phyloP scores from a whole-genome alignment of 345 rosid species.

The Gossypium thurberi region DNA sequence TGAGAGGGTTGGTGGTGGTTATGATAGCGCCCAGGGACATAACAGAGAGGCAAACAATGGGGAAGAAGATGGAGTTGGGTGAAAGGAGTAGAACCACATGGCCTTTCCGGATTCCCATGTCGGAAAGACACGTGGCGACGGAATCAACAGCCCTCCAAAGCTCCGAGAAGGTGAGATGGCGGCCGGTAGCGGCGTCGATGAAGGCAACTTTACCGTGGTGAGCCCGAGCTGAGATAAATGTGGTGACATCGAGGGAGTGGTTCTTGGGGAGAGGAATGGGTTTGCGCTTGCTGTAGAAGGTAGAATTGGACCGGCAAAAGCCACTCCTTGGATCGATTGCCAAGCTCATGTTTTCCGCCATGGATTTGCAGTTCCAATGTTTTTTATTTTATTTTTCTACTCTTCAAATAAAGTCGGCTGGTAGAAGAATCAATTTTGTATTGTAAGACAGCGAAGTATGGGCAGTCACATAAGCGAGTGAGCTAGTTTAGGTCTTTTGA shows the following conservation, averaged over 20 bases:
- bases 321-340: constrained; percentile 49
- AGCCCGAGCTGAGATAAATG: constrained; percentile 71
- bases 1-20: constrained; percentile 81
- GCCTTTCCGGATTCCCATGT: constrained; percentile 77
- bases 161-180: constrained; percentile 50
- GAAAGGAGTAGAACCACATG: constrained; percentile 80
- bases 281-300: constrained; percentile 65
- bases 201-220: constrained; percentile 72
- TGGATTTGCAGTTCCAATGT: background rate
- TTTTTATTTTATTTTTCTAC: background rate
- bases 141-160: constrained; percentile 75
- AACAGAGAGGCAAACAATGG: constrained; percentile 82
- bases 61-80: constrained; percentile 82
- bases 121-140: constrained; percentile 45
- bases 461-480: background rate
- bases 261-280: constrained; percentile 55
- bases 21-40: constrained; percentile 91
- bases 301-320: constrained; percentile 49
- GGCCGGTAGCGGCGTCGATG: constrained; percentile 77
- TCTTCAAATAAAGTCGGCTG: background rate
- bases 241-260: constrained; percentile 53
- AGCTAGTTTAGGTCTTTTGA: background rate
- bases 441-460: background rate
- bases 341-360: constrained; percentile 5
- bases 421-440: background rate